Conservation (phyloP, 176 grass and related monocot species). For the Juncus inflexus region DNA sequence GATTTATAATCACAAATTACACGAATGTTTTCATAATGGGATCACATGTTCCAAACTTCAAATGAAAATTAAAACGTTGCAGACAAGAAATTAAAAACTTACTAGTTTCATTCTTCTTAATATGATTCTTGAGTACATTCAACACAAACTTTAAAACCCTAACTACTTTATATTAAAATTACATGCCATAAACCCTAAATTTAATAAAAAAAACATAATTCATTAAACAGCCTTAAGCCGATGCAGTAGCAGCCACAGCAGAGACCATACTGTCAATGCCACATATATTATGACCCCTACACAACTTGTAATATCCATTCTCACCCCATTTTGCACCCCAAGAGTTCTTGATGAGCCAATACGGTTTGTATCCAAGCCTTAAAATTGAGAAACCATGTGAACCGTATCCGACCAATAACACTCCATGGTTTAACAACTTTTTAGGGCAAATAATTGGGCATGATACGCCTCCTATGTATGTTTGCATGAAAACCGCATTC, state of each 20-base stretch:
- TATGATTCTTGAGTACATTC: background rate
- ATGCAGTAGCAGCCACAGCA: slow-evolving; percentile 44
- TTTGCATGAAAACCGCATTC: slow-evolving; percentile 93
- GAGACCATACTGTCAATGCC: slow-evolving; percentile 95
- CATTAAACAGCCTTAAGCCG: background rate
- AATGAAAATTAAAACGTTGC: background rate
- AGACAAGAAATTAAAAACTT: too few species aligned
- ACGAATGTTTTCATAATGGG: background rate
- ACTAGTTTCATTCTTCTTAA: too few species aligned
- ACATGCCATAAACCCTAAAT: background rate
- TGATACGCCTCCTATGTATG: slow-evolving; percentile 65
- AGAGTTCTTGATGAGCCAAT: slow-evolving; percentile 90
- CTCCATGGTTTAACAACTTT: slow-evolving; percentile 70
- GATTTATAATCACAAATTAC: too few species aligned
- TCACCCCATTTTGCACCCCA: slow-evolving; percentile 79
- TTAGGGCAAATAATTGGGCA: slow-evolving; percentile 78
- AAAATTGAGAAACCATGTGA: slow-evolving; percentile 59
- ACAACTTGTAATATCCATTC: slow-evolving; percentile 54
- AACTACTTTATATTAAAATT: background rate
- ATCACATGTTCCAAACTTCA: background rate
- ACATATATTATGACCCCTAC: slow-evolving; percentile 64
- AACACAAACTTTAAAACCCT: background rate
- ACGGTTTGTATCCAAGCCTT: slow-evolving; percentile 50
- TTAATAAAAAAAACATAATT: background rate
- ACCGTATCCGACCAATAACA: slow-evolving; percentile 75